phyloP scores from a whole-genome alignment of 306 rosid genomes.

The Medicago ruthenica region DNA sequence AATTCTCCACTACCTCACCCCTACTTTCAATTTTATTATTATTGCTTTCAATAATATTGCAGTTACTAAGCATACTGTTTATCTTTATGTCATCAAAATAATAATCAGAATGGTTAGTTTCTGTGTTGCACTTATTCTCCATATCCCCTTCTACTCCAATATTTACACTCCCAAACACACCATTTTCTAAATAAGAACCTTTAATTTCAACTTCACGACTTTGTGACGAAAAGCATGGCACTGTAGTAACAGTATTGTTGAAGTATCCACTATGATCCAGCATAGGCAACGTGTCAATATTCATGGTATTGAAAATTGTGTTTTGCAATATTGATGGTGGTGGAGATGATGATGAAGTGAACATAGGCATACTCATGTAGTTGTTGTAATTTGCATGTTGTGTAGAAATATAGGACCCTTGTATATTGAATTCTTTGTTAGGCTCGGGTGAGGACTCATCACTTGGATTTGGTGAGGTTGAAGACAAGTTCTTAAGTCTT shows the following conservation, averaged over 20 bases:
- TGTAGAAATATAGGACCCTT: conserved; percentile 43
- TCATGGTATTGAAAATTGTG: conserved; percentile 52
- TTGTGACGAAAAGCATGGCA: conserved; percentile 50
- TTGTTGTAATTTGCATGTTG: conserved; percentile 44
- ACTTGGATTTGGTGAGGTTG: conserved; percentile 59
- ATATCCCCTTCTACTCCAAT: conserved; percentile 54
- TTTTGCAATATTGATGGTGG: conserved; percentile 40
- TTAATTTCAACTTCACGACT: conserved; percentile 24
- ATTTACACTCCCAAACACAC: conserved; percentile 49
- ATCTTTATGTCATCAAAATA: conserved; percentile 42
- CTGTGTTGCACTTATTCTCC: conserved; percentile 32
- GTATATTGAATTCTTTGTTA: conserved; percentile 41
- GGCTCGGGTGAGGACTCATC: conserved; percentile 59
- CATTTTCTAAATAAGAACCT: conserved; percentile 49
- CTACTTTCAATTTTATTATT: conserved; percentile 26
- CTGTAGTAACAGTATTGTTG: conserved; percentile 16
- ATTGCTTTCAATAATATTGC: conserved; percentile 35
- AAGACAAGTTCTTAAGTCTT: conserved; percentile 73
- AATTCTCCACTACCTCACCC: conserved; percentile 54
- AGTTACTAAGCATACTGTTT: conserved; percentile 36
- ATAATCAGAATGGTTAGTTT: conserved; percentile 22
- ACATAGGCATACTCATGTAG: conserved; percentile 45
- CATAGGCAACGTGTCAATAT: conserved; percentile 51
- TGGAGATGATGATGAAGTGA: conserved; percentile 45
- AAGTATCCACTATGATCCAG: conserved; percentile 45